Percentiles rank a stretch among this genome's conserved stretches.
These are phyloP conservation scores for Penstemon eatonii DNA, from an alignment of 257 asterid species.

Conservation along the genomic window DNA sequence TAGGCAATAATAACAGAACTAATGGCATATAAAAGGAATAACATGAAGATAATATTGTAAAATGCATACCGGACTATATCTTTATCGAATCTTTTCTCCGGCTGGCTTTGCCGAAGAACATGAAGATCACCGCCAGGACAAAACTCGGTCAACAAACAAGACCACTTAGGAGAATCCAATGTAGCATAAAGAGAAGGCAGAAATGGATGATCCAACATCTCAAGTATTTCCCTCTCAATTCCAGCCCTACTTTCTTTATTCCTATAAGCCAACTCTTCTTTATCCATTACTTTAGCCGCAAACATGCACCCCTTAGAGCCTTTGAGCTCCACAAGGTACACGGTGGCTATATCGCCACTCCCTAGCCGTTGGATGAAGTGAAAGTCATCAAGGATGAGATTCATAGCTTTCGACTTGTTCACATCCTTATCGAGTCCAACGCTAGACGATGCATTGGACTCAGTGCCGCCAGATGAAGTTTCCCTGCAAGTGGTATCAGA, in stretches of 20 bases:
- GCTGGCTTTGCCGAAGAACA: constrained; percentile 70
- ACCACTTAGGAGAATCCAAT: constrained; percentile 62
- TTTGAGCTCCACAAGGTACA: constrained; percentile 71
- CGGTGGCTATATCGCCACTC: constrained; percentile 74
- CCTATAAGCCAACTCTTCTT: constrained; percentile 67
- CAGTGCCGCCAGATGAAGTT: constrained; percentile 24
- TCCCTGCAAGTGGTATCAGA: constrained; percentile 24
- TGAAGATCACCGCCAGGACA: constrained; percentile 91
- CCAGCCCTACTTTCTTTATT: constrained; percentile 68
- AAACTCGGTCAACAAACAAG: constrained; percentile 68
- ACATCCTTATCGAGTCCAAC: constrained; percentile 18
- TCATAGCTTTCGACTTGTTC: constrained; percentile 16
- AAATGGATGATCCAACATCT: constrained; percentile 81
- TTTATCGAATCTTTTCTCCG: constrained; percentile 53
- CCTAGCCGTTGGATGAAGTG: constrained; percentile 61
- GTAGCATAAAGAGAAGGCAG: constrained; percentile 67
- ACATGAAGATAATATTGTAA: background rate
- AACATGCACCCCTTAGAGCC: constrained; percentile 45
- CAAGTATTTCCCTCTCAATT: constrained; percentile 66
- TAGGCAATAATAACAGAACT: background rate
- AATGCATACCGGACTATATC: constrained; percentile 63
- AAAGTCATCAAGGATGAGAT: constrained; percentile 48
- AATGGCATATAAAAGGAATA: too few species aligned
- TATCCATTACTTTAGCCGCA: constrained; percentile 83
- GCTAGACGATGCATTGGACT: constrained; percentile 24